Evolutionary conservation across 192 early-diverging fungal genomes (phyloP), one percentile per base, ranked within the genome.

Genomic region (Backusella westeae): DNA sequence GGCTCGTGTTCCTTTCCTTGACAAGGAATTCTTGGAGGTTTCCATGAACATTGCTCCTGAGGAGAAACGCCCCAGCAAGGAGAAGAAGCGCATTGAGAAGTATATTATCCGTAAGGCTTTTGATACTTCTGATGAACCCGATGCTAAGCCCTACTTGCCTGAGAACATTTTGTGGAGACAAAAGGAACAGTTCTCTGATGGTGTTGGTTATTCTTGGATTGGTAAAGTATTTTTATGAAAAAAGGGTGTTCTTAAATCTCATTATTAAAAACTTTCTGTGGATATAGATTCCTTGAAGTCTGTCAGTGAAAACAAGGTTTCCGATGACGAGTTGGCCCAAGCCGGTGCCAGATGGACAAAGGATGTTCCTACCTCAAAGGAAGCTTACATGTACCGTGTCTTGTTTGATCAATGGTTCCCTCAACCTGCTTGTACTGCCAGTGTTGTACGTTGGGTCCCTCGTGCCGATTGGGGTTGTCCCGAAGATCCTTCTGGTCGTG

Each of bases 161-260:
- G 87, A 85, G 69, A 91, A 93, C 36, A 92, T 99, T 69, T 89
- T 99, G 38, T 99, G 97, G 97, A 90, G 97, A 76, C 98, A 98
- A 85, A 97, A 99, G 91, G 97, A 99, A 85, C 97, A 99, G 84
- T 98, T 99, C 89, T 94, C 92, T 42, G 98, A 99, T 76, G 98
- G 98, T 74, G 98, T 99, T 42, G 98, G 98, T 21, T 99, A 99
- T 87, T 85, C 88, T 74, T 99, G 98, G 98, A 99, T 99, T 75
- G 98, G 56, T 63, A 63, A 63, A 4, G 52, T 53, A 21, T 53
- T 21, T 53, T 53, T 63, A 10, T 59, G 10, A 44, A 44, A 44
- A 17, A 42, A 44, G 23, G 10, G 23, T 29, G 56, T 4, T 6
- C 19, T 63, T 29, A 12, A 12, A 21, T 26, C 32, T 32, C 32